These are phyloP conservation scores for Pseudodiploospora longispora DNA, from an alignment of 2,329 filamentous ascomycete genomes.

Conservation along the genomic window DNA sequence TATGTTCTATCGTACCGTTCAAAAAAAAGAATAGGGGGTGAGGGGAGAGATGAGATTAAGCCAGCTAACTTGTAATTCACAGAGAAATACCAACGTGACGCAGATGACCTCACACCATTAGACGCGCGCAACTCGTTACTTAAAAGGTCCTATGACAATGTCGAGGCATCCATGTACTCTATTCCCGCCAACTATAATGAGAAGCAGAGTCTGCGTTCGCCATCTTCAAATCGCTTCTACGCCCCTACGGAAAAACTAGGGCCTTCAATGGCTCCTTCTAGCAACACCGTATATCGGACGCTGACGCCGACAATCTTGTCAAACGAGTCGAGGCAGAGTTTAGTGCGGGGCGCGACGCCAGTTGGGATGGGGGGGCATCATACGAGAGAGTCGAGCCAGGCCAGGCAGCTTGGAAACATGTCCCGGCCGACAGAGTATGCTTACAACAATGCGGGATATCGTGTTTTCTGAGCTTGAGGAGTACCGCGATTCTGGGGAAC, in stretches of 20 bases:
- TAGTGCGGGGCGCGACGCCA: slow-evolving; percentile 33
- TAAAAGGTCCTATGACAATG: slow-evolving; percentile 32
- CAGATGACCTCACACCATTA: slow-evolving; percentile 77
- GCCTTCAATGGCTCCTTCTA: slow-evolving; percentile 16
- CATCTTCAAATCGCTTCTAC: slow-evolving; percentile 26
- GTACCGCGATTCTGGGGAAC: too few species aligned
- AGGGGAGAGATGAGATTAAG: background rate
- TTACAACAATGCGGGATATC: slow-evolving; percentile 8
- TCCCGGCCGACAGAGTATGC: background rate
- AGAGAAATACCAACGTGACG: slow-evolving; percentile 71
- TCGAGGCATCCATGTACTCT: slow-evolving; percentile 34
- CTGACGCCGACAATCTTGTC: slow-evolving; percentile 26
- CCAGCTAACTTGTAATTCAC: slow-evolving; percentile 20
- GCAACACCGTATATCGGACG: slow-evolving; percentile 24
- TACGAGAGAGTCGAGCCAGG: slow-evolving; percentile 1
- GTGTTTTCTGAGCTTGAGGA: slow-evolving; percentile 7
- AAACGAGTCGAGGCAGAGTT: slow-evolving; percentile 28
- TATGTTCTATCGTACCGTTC: slow-evolving; percentile 38
- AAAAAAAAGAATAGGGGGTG: too few species aligned
- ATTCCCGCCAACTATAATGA: slow-evolving; percentile 31
- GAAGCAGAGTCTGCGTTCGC: slow-evolving; percentile 22
- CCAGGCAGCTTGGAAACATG: too few species aligned
- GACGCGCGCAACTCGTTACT: slow-evolving; percentile 83
- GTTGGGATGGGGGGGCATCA: slow-evolving; percentile 21
- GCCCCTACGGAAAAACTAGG: slow-evolving; percentile 14